Base-by-base conservation (phyloP, 1,284 basidiomycete species). In the Pseudozyma hubeiensis region DNA sequence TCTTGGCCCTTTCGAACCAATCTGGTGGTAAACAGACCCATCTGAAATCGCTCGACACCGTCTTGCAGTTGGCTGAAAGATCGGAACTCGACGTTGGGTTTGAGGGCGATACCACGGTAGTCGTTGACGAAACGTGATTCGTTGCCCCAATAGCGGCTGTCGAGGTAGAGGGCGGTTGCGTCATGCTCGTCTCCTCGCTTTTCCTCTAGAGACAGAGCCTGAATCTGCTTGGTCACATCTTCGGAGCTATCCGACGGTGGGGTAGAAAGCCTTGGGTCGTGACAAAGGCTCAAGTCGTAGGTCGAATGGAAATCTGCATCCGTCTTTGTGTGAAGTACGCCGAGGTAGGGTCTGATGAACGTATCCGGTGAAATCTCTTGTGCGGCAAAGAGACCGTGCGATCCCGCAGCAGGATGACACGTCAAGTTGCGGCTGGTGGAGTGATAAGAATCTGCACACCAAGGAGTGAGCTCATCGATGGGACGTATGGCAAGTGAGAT, bases 1-100 rank as follows among this genome's bases (percentile, higher is more conserved):
- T 97, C 94, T 14, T 93, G 90, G 2, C 92, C 92, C 81, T 92
- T 93, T 70, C 87, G 88, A 54, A 97, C 89, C 10, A 85, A 86
- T 39, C 88, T 87, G 46, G 84, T 88, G 0, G 75, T 44, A 37
- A 60, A 75, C 13, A 81, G 29, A 5, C 65, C 77, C 58, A 80
- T 66, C 54, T 74, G 48, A 39, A 63, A 61, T n/a, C 39, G 14
- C 19, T 41, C 19, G 3, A 29, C 13, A 4, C 34, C 41, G 24
- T 14, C 49, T 14, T 47, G 16, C 2, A 30, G 19, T 34, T 73
- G 70, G n/a, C 57, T 29, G 47, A 74, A 78, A 17, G 76, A 75
- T 8, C 76, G 54, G 39, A 81, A 79, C 29, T 72, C 62, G 52
- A 75, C 62, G 41, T 81, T 81, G n/a, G 75, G 64, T 24, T 72